Evolutionary conservation across 73 alveolate species (phyloP).

Genomic region (Tetrahymena malaccensis): DNA sequence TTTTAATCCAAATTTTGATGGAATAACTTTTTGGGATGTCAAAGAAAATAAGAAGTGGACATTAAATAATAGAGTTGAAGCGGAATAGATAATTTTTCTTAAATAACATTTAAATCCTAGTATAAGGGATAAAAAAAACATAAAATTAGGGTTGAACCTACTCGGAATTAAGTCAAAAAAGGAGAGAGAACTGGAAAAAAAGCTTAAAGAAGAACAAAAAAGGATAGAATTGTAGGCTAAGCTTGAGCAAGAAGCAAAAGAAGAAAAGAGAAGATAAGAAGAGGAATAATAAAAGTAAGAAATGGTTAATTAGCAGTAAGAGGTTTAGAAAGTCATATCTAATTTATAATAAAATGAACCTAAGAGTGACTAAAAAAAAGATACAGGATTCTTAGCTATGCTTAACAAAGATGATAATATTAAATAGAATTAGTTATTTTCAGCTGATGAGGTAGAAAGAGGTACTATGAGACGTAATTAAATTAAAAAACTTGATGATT

Average conservation of each 20-base stretch:
- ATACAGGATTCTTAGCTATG: background rate
- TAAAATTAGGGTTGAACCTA: background rate
- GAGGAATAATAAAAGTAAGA: background rate
- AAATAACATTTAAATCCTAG: slow-evolving; percentile 5
- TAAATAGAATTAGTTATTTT: slow-evolving; percentile 3
- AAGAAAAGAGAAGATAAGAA: background rate
- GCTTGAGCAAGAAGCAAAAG: background rate
- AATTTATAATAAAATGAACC: background rate
- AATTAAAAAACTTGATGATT: background rate
- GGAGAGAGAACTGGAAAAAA: background rate
- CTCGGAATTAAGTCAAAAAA: background rate
- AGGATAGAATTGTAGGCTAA: background rate
- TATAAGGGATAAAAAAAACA: background rate
- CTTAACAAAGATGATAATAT: background rate
- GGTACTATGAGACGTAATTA: background rate
- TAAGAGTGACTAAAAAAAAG: background rate
- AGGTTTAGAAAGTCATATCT: background rate
- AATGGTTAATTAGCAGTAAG: background rate
- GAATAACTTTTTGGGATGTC: slow-evolving; percentile 40
- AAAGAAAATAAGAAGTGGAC: slow-evolving; percentile 11
- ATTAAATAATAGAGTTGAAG: slow-evolving; percentile 19
- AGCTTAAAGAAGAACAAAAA: background rate
- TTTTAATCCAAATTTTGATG: slow-evolving; percentile 11
- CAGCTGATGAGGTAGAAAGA: background rate
- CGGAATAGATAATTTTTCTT: background rate